Base-by-base conservation (phyloP, 495 filamentous ascomycete genomes). In the Aspergillus diversus region DNA sequence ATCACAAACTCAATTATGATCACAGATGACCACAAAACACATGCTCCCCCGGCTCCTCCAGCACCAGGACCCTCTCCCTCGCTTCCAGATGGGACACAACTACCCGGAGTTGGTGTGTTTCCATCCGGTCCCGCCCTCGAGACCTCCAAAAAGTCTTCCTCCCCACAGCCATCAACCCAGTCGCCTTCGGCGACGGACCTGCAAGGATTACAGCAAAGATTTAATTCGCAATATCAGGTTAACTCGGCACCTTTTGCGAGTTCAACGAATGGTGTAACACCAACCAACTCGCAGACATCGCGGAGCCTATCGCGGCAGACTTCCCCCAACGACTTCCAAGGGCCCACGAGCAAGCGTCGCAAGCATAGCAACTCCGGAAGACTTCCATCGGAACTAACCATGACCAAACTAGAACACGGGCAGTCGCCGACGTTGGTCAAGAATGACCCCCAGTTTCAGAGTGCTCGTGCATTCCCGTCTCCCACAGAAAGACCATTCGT, bases 11-110 rank as follows among this genome's bases (percentile, higher is more conserved):
- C 92, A 0, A 95, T 97, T 59, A 89, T 97, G 83, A 97, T 98
- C 67, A 97, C 94, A 1, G 94, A 98, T 73, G 93, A 98, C 71
- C 94, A 98, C 77, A 98, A 98, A 74, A 93, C 92, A 4, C 88
- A 90, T 61, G 76, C 82, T 47, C 75, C 82, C 60, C 60, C 78
- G 27, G 72, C 78, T 42, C 65, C 77, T 57, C 72, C 74, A 1
- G 68, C 67, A 15, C 64, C 76, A 33, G 69, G 71, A 4, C 75
- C 75, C 42, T 77, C 73, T 2, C 73, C 75, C 12, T 71, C 77
- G 49, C 60, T 80, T 34, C 66, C 77, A 31, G 80, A 82, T 68
- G 75, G 75, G 32, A 75, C 74, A 42, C 74, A 76, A 47, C 58
- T 83, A 27, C 79, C 80, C 16, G 80, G 78, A 43, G 73, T 76